Percentiles rank a stretch among this genome's conserved stretches.
These are phyloP conservation scores for Vishniacozyma victoriae DNA, from an alignment of 768 basidiomycete genomes.

Conservation along the genomic window DNA sequence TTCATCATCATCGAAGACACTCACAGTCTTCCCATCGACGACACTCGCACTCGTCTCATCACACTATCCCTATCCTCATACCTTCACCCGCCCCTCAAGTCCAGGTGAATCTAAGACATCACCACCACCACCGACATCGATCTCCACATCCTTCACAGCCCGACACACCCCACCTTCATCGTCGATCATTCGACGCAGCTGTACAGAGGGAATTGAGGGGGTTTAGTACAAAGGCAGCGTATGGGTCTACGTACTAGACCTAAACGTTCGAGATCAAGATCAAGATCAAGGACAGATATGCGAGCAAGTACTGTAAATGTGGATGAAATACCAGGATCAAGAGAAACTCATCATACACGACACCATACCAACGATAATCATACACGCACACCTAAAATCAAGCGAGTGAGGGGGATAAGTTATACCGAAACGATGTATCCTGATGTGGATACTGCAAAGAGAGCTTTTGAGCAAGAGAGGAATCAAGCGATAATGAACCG, in stretches of 20 bases:
- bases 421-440: constrained; percentile 26
- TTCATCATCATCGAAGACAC: not conserved
- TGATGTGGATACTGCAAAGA: constrained; percentile 22
- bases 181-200: too few relatives aligned
- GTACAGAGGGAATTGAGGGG: too few relatives aligned
- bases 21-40: not conserved
- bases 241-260: not conserved
- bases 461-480: constrained; percentile 25
- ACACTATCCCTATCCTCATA: not conserved
- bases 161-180: not conserved
- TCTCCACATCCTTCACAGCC: not conserved
- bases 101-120: too few relatives aligned
- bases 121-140: not conserved
- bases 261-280: not conserved
- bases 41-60: not conserved
- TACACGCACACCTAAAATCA: not conserved
- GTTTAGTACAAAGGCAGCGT: too few relatives aligned
- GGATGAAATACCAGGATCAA: not conserved
- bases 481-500: constrained; percentile 14
- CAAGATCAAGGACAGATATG: not conserved
- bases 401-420: constrained; percentile 12
- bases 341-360: not conserved
- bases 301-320: not conserved
- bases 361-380: not conserved
- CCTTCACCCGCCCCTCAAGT: not conserved